Percentiles rank a stretch among this genome's conserved stretches.
Conservation (phyloP, 208 protist genomes). For the Leishmania turanica region DNA sequence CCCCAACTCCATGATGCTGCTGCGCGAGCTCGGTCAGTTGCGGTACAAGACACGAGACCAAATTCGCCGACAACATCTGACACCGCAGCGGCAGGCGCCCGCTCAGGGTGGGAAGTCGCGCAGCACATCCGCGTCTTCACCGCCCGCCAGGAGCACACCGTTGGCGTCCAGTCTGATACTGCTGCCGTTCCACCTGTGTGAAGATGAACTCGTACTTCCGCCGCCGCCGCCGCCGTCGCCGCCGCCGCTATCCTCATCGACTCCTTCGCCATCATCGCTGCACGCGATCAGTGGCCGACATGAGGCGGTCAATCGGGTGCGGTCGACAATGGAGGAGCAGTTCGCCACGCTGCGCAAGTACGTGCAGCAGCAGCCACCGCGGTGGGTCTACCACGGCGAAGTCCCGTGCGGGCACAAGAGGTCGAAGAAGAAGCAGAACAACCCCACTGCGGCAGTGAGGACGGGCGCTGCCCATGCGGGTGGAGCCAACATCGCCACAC, state of each 20-base stretch:
- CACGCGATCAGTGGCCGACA: background rate
- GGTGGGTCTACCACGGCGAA: conserved; percentile 32
- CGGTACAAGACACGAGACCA: conserved; percentile 19
- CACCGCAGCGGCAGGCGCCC: background rate
- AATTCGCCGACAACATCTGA: background rate
- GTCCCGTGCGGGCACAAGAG: conserved; percentile 7
- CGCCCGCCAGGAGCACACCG: background rate
- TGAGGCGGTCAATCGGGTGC: conserved; percentile 21
- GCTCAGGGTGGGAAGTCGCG: background rate
- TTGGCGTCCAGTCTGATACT: conserved; percentile 34
- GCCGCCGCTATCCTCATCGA: background rate
- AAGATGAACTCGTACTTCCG: conserved; percentile 58
- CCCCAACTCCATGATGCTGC: conserved; percentile 63
- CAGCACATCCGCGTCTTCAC: background rate
- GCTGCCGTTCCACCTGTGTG: conserved; percentile 70
- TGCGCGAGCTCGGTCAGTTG: conserved; percentile 67
- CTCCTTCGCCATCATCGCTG: background rate
- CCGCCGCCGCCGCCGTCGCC: conserved; percentile 32
- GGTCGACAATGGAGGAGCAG: conserved; percentile 37
- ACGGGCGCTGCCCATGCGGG: background rate
- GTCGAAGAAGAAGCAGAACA: background rate
- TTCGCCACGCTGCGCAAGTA: conserved; percentile 41
- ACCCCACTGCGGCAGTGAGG: background rate
- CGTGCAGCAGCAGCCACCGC: conserved; percentile 41
- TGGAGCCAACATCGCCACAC: background rate